A percentile compares a stretch with the other conserved stretches of the same genome.
Conservation (phyloP, 257 asterid genomes). For the Anisodus tanguticus region DNA sequence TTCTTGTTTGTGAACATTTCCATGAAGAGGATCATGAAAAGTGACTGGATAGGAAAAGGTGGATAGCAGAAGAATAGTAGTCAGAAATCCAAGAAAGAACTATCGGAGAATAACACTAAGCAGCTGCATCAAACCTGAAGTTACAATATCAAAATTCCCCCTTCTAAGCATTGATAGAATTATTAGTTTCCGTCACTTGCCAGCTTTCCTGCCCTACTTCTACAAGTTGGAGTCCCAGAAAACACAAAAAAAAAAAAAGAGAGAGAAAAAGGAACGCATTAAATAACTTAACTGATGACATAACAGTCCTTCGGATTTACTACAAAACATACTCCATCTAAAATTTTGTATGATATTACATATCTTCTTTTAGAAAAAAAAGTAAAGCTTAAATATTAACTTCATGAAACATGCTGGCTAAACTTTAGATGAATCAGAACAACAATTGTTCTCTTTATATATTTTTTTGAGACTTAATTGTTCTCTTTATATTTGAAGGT, state of each 20-base stretch:
- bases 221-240: constrained; percentile 8
- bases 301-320: neutral
- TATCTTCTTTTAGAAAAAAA: neutral
- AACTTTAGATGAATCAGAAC: constrained; percentile 2
- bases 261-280: neutral
- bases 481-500: constrained; percentile 8
- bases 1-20: neutral
- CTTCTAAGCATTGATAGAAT: neutral
- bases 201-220: neutral
- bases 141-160: neutral
- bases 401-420: neutral
- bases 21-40: neutral
- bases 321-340: neutral
- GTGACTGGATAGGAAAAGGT: constrained; percentile 11
- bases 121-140: neutral
- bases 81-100: constrained; percentile 20
- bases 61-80: neutral
- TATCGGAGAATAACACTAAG: neutral
- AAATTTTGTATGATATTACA: neutral
- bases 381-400: constrained; percentile 11
- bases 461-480: neutral
- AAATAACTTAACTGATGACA: neutral
- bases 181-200: neutral
- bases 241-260: neutral
- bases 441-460: constrained; percentile 5